A percentile compares a stretch with the other conserved stretches of the same genome.
Evolutionary conservation across 2,329 filamentous ascomycete species (phyloP).

Genomic region (Exutisphaerella laricina): DNA sequence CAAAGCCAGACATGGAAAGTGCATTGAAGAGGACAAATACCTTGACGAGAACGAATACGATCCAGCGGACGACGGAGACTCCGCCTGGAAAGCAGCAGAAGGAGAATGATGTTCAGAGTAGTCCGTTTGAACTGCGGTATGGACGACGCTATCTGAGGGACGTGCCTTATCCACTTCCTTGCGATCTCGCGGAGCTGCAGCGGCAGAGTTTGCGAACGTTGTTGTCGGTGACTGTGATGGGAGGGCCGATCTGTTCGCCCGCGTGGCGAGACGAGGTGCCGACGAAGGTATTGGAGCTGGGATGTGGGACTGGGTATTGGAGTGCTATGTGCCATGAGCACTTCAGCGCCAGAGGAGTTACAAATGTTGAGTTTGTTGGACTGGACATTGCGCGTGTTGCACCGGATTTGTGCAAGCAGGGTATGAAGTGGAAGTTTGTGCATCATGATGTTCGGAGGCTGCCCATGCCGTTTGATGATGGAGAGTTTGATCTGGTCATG

Average conservation of each 20-base stretch:
- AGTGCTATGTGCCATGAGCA: slow-evolving; percentile 80
- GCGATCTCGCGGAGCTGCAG: slow-evolving; percentile 81
- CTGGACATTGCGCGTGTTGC: slow-evolving; percentile 74
- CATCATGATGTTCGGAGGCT: slow-evolving; percentile 74
- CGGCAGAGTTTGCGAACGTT: slow-evolving; percentile 80
- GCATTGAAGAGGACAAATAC: no score
- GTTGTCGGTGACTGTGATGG: slow-evolving; percentile 74
- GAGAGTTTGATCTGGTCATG: slow-evolving; percentile 82
- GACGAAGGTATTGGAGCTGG: slow-evolving; percentile 73
- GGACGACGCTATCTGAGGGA: slow-evolving; percentile 80
- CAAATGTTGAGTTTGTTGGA: slow-evolving; percentile 70
- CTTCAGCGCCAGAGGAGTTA: slow-evolving; percentile 62
- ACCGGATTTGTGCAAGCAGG: slow-evolving; percentile 58
- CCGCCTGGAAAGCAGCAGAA: no score
- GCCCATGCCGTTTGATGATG: slow-evolving; percentile 72
- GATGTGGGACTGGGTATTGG: slow-evolving; percentile 86
- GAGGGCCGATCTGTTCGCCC: slow-evolving; percentile 70
- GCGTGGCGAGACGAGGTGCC: slow-evolving; percentile 62
- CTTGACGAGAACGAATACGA: no score
- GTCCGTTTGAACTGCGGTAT: slow-evolving; percentile 55
- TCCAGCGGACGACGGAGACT: no score
- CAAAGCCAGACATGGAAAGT: no score
- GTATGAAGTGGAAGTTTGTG: slow-evolving; percentile 83
- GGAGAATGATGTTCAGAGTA: no score
- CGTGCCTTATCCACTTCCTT: slow-evolving; percentile 76